Conservation (phyloP, 2,329 filamentous ascomycete species). For the Decorospora gaudefroyi region DNA sequence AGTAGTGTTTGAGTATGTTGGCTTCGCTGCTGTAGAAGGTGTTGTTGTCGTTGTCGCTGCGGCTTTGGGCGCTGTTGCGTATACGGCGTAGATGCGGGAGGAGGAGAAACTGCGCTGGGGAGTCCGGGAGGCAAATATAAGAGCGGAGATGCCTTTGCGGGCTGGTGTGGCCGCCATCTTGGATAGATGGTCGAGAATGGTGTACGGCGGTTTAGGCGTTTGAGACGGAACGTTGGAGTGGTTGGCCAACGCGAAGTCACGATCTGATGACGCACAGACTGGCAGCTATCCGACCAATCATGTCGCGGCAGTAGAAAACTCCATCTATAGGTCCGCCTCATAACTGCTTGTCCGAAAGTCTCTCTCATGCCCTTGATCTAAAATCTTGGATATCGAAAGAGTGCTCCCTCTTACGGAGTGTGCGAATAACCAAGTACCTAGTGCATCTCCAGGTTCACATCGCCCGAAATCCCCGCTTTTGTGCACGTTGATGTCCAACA, state of each 20-base stretch:
- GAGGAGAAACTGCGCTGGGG: slow-evolving; percentile 29
- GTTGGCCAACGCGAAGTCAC: slow-evolving; percentile 24
- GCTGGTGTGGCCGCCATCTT: slow-evolving; percentile 31
- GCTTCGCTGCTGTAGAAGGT: slow-evolving; percentile 19
- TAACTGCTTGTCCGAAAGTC: too few relatives aligned
- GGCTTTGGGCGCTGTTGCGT: slow-evolving; percentile 27
- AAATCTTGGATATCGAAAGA: too few relatives aligned
- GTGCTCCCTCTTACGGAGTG: too few relatives aligned
- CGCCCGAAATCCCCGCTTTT: too few relatives aligned
- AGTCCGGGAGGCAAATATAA: slow-evolving; percentile 25
- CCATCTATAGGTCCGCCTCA: too few relatives aligned
- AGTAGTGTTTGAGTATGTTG: slow-evolving; percentile 17
- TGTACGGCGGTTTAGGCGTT: not conserved
- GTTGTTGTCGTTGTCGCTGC: slow-evolving; percentile 19
- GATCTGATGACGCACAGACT: slow-evolving; percentile 12
- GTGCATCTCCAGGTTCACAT: too few relatives aligned
- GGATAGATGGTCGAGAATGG: not conserved
- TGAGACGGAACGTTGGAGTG: slow-evolving; percentile 1
- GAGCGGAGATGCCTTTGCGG: slow-evolving; percentile 25
- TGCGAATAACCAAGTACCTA: too few relatives aligned
- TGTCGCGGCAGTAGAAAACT: too few relatives aligned
- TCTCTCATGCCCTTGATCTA: too few relatives aligned
- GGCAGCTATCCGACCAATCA: slow-evolving; percentile 5
- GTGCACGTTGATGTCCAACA: too few relatives aligned
- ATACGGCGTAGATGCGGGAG: slow-evolving; percentile 30